A percentile compares a stretch with the other conserved stretches of the same genome.
These are phyloP conservation scores for Irpex lacteus DNA, from an alignment of 1,284 basidiomycete species.

Conservation along the genomic window DNA sequence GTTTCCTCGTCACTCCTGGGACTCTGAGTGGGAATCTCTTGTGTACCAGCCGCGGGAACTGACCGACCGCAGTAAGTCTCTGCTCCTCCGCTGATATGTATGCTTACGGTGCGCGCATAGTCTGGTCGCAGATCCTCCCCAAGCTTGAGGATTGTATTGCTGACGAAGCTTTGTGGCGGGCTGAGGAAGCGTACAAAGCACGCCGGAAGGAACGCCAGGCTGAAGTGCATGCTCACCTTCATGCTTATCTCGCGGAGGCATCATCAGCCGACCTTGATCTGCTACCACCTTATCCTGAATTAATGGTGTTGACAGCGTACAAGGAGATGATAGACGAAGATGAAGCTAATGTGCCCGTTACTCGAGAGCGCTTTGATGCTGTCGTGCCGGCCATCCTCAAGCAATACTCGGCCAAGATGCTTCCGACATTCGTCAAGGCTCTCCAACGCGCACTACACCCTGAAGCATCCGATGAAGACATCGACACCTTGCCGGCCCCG, in stretches of 20 bases:
- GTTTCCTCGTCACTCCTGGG: background rate
- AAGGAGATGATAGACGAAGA: background rate
- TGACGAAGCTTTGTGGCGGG: background rate
- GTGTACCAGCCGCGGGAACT: slow-evolving; percentile 3
- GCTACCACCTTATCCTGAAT: background rate
- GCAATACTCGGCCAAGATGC: background rate
- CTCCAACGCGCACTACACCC: background rate
- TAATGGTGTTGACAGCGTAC: background rate
- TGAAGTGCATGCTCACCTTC: background rate
- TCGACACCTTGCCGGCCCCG: background rate
- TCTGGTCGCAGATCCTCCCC: slow-evolving; percentile 7
- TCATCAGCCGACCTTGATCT: background rate
- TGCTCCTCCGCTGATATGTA: background rate
- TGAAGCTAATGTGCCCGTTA: background rate
- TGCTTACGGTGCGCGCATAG: background rate
- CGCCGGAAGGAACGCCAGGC: background rate
- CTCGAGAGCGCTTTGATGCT: slow-evolving; percentile 1
- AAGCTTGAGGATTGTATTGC: slow-evolving; percentile 3
- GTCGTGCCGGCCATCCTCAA: slow-evolving; percentile 1
- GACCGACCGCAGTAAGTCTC: slow-evolving; percentile 1
- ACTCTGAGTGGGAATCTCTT: background rate
- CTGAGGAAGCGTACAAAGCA: background rate
- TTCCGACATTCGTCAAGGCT: background rate
- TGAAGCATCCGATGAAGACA: background rate
- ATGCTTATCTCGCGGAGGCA: background rate